Percentiles rank a stretch among this genome's conserved stretches.
phyloP scores from a whole-genome alignment of 2,329 filamentous ascomycete genomes.

The Paramyrothecium sp. region DNA sequence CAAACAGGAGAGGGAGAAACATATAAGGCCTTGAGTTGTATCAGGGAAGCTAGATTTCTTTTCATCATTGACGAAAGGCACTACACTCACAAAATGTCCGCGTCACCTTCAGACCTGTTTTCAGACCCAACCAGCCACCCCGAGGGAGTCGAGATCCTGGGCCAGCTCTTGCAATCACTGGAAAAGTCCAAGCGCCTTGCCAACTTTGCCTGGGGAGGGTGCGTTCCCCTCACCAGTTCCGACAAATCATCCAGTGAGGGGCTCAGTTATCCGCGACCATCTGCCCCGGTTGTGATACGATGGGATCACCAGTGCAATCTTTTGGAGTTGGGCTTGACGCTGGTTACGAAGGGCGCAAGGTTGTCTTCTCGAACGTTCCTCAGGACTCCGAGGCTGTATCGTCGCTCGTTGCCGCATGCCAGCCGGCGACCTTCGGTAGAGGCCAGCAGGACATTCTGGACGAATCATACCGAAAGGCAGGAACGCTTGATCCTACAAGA shows the following conservation, averaged over 20 bases:
- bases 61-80: no score
- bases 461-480: conserved; percentile 50
- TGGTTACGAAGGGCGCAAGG: not conserved
- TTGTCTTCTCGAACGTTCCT: not conserved
- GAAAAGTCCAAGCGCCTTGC: not conserved
- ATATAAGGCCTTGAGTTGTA: no score
- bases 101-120: not conserved
- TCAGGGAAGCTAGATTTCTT: no score
- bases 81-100: not conserved
- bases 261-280: not conserved
- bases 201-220: not conserved
- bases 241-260: not conserved
- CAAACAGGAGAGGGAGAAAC: no score
- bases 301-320: not conserved
- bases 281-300: not conserved
- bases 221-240: not conserved
- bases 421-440: conserved; percentile 48
- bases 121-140: not conserved
- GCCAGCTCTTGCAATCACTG: not conserved
- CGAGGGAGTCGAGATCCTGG: not conserved
- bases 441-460: conserved; percentile 46
- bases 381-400: not conserved
- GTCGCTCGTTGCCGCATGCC: not conserved
- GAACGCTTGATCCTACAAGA: conserved; percentile 42
- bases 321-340: not conserved